Percentiles rank a stretch among this genome's conserved stretches.
Conservation (phyloP, 208 protist genomes). For the Leishmania braziliensis region DNA sequence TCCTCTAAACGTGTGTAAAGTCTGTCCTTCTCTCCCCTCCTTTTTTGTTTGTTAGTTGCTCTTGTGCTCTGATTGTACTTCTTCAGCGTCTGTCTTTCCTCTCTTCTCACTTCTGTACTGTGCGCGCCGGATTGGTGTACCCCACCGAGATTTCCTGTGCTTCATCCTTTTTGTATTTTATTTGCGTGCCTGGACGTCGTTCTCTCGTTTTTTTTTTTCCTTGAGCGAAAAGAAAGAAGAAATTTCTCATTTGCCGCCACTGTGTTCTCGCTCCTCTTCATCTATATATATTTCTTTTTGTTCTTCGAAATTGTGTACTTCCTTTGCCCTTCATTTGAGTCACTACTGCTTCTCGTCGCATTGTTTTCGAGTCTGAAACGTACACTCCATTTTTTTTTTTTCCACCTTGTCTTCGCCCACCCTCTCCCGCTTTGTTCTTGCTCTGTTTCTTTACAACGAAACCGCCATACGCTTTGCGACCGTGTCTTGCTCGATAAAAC, state of each 20-base stretch:
- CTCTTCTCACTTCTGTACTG: background rate
- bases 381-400: background rate
- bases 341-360: background rate
- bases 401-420: background rate
- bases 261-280: background rate
- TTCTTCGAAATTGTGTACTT: background rate
- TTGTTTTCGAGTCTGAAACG: background rate
- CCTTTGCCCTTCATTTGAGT: background rate
- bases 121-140: background rate
- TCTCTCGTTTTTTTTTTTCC: background rate
- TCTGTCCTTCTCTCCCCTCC: background rate
- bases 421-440: background rate
- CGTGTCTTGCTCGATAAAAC: background rate
- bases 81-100: background rate
- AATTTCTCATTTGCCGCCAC: background rate
- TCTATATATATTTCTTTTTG: background rate
- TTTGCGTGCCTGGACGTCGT: background rate
- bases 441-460: no score
- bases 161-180: background rate
- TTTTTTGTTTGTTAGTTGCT: background rate
- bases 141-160: background rate
- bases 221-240: background rate
- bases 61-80: background rate
- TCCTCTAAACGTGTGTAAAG: background rate
- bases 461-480: background rate